Evolutionary conservation across 257 asterid species (phyloP), one percentile per base, ranked within the genome.

Genomic region (Vinca minor): DNA sequence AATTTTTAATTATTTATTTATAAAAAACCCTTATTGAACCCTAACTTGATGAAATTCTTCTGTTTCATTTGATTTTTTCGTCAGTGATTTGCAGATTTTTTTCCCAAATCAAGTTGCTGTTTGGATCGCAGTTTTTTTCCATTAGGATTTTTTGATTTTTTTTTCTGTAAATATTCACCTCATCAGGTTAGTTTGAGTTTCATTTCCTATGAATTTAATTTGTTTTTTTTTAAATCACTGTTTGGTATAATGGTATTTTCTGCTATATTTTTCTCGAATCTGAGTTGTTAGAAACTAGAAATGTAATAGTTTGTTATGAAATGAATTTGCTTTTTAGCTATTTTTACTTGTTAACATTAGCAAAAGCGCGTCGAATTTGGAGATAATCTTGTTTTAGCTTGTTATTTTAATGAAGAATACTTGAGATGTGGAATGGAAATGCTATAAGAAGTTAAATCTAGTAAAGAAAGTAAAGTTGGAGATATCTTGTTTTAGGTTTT

Each of bases 1-100:
- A n/a, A 55, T 62, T 53, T 57, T n/a, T n/a, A n/a, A n/a, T n/a
- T 10, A 14, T 25, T 55, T 66, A 56, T 69, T 45, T n/a, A n/a
- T 63, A 75, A 75, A 74, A 77, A 89, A 83, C 91, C 95, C 89
- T 83, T 82, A 85, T 76, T 80, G 85, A 82, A 83, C 84, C 81
- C 88, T 72, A 50, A 62, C 73, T 47, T 79, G 75, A 77, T 82
- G 58, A 13, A n/a, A 73, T 54, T 55, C 68, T 77, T 56, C 61
- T 32, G 47, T 59, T n/a, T 75, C 69, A 49, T 65, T 77, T 59
- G 70, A 31, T 63, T 26, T n/a, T n/a, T 52, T 67, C 65, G 7
- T 34, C 74, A 74, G 69, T 84, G 80, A 72, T 78, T n/a, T 76
- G 65, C 79, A 67, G 82, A 77, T 69, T 65, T 69, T 71, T 63